Percentiles rank a stretch among this genome's conserved stretches.
phyloP scores from a whole-genome alignment of 768 basidiomycete genomes.

The Boletus rubroflammeus region DNA sequence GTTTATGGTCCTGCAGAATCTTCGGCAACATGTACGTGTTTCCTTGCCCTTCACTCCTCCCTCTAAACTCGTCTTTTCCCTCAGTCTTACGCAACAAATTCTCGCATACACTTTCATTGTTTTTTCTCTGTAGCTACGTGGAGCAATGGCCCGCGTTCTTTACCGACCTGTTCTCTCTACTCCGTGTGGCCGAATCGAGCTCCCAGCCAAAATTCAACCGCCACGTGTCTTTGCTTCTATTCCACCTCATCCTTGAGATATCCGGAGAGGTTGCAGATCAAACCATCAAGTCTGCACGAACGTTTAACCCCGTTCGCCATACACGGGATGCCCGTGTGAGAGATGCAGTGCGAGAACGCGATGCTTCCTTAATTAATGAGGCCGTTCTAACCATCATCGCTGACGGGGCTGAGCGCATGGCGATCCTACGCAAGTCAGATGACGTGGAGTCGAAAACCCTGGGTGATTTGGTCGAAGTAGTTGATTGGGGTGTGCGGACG shows the following conservation, averaged over 20 bases:
- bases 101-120: constrained; percentile 82
- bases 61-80: constrained; percentile 13
- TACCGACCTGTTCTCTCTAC: constrained; percentile 68
- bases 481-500: constrained; percentile 90
- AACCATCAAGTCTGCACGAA: constrained; percentile 82
- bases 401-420: constrained; percentile 62
- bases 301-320: constrained; percentile 67
- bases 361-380: constrained; percentile 82
- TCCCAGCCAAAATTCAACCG: constrained; percentile 66
- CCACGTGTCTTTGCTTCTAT: constrained; percentile 83
- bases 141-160: constrained; percentile 87
- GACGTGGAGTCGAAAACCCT: constrained; percentile 47
- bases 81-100: constrained; percentile 92
- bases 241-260: constrained; percentile 91
- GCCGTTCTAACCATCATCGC: constrained; percentile 81
- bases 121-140: constrained; percentile 86
- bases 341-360: constrained; percentile 86
- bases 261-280: constrained; percentile 97
- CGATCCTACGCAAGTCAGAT: constrained; percentile 44
- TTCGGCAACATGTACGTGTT: constrained; percentile 69
- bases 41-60: neutral
- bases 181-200: constrained; percentile 56
- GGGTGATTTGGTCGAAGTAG: constrained; percentile 65
- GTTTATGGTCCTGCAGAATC: constrained; percentile 81
- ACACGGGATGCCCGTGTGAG: constrained; percentile 80